These are phyloP conservation scores for Hypoxylon fragiforme DNA, from an alignment of 495 filamentous ascomycete genomes.

Conservation along the genomic window DNA sequence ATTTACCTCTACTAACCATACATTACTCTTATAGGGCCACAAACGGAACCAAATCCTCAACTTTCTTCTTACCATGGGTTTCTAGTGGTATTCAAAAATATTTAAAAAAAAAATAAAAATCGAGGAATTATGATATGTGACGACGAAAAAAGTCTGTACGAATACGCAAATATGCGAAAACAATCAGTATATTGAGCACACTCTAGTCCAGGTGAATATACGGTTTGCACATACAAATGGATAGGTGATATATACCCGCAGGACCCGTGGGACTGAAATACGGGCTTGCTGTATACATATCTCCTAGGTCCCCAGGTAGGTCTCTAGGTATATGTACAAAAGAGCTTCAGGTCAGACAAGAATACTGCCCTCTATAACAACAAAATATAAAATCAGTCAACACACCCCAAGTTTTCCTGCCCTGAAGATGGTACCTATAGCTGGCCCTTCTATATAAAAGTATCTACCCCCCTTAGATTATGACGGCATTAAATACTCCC, in stretches of 20 bases:
- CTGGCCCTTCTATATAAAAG: too few species aligned
- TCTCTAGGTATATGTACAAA: constrained; percentile 12
- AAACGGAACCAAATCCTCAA: constrained; percentile 21
- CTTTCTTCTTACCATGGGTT: constrained; percentile 28
- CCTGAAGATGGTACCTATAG: too few species aligned
- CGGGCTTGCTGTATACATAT: background rate
- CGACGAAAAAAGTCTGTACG: background rate
- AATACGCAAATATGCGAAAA: background rate
- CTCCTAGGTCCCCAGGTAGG: constrained; percentile 9
- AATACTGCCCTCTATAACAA: too few species aligned
- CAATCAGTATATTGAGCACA: background rate
- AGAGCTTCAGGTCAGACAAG: too few species aligned
- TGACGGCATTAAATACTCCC: constrained; percentile 29
- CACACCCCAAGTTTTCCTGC: too few species aligned
- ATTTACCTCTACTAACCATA: background rate
- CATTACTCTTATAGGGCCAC: constrained; percentile 25
- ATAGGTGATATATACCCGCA: background rate
- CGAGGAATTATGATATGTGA: background rate
- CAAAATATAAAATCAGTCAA: too few species aligned
- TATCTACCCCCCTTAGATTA: background rate
- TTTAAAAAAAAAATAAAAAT: background rate
- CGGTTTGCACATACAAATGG: background rate
- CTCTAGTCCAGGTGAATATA: too few species aligned
- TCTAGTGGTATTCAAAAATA: constrained; percentile 3
- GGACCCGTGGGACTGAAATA: background rate